Percentiles rank a stretch among this genome's conserved stretches.
Conservation (phyloP, 176 grass and related monocot species). For the Paspalum notatum region DNA sequence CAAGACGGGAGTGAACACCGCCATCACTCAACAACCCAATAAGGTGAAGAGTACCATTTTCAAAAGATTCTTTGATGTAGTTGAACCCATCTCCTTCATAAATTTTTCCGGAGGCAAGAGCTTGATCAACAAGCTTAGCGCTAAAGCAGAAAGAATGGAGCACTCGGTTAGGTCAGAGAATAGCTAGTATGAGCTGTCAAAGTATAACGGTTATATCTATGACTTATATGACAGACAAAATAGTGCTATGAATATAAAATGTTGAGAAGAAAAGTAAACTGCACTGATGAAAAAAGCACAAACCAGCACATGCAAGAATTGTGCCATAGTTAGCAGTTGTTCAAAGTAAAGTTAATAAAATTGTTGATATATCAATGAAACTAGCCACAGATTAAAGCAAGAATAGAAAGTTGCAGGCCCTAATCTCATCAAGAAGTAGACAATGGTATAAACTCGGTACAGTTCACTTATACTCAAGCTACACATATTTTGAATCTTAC, state of each 20-base stretch:
- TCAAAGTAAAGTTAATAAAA: background rate
- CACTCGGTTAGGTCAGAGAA: slow-evolving; percentile 2
- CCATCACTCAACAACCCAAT: slow-evolving; percentile 98
- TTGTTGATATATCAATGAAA: background rate
- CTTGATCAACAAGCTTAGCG: slow-evolving; percentile 88
- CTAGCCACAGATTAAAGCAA: background rate
- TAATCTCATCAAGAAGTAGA: background rate
- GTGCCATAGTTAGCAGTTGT: background rate
- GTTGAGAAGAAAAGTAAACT: background rate
- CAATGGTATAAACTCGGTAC: background rate
- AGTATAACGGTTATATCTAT: background rate
- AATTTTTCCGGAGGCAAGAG: slow-evolving; percentile 90
- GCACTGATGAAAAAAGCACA: background rate
- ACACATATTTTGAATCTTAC: background rate
- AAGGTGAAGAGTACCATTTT: slow-evolving; percentile 78
- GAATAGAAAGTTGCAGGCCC: background rate
- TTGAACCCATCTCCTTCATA: slow-evolving; percentile 90
- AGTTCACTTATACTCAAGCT: background rate
- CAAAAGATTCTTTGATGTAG: slow-evolving; percentile 89
- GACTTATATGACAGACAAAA: background rate
- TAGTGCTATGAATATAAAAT: background rate
- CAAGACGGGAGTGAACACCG: slow-evolving; percentile 94
- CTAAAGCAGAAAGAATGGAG: slow-evolving; percentile 45
- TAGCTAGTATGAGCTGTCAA: background rate
- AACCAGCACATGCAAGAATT: slow-evolving; percentile 1